Evolutionary conservation across 345 rosid species (phyloP).

Genomic region (Camelina neglecta): DNA sequence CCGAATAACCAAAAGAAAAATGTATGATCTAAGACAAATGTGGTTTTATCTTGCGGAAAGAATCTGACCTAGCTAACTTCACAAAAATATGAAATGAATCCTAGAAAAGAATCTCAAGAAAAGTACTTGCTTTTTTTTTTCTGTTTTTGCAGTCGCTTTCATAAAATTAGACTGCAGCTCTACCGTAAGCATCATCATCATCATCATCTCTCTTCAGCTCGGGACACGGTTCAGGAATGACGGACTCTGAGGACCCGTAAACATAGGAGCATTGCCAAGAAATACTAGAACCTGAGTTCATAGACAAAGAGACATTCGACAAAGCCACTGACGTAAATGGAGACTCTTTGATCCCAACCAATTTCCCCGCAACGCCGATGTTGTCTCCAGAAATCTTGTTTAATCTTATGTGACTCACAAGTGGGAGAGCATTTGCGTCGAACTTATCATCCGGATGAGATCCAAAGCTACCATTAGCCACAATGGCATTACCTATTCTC

Average conservation of each 20-base stretch:
- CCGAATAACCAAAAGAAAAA: slow-evolving; percentile 12
- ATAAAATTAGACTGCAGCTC: slow-evolving; percentile 48
- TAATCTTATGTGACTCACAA: slow-evolving; percentile 49
- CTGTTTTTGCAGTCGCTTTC: slow-evolving; percentile 26
- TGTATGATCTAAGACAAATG: slow-evolving; percentile 27
- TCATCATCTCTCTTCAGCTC: slow-evolving; percentile 42
- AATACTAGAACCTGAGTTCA: slow-evolving; percentile 36
- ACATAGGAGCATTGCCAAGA: slow-evolving; percentile 55
- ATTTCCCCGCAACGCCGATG: slow-evolving; percentile 49
- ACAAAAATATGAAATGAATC: slow-evolving; percentile 37
- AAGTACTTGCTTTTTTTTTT: not conserved
- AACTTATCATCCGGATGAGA: slow-evolving; percentile 59
- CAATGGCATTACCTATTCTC: slow-evolving; percentile 46
- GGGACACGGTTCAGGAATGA: slow-evolving; percentile 51
- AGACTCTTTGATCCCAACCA: slow-evolving; percentile 53
- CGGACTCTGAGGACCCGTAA: slow-evolving; percentile 46
- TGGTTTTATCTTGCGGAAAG: slow-evolving; percentile 24
- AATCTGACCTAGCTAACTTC: slow-evolving; percentile 47
- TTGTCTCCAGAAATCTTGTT: slow-evolving; percentile 49
- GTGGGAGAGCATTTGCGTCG: slow-evolving; percentile 53
- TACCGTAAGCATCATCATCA: slow-evolving; percentile 38
- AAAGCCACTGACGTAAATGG: slow-evolving; percentile 56
- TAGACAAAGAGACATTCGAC: slow-evolving; percentile 51
- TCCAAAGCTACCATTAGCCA: slow-evolving; percentile 55
- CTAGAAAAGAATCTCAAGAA: slow-evolving; percentile 60